These are phyloP conservation scores for Phytophthora crassamura DNA, from an alignment of 352 stramenopile genomes.

Conservation along the genomic window DNA sequence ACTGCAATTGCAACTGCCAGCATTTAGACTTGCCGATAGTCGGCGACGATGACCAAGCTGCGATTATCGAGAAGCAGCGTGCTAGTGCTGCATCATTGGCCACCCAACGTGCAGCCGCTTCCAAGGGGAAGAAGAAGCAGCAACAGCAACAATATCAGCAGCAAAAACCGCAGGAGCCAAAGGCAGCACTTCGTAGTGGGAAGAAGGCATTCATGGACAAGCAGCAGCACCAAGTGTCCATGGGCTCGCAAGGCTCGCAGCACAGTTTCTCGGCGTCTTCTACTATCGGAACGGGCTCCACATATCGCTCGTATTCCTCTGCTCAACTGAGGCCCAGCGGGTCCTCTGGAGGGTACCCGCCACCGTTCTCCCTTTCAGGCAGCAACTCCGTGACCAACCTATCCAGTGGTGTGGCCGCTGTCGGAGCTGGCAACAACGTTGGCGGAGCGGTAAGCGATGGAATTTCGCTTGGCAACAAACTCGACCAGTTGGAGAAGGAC, in stretches of 20 bases:
- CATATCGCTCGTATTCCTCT: slow-evolving; percentile 41
- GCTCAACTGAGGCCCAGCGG: slow-evolving; percentile 41
- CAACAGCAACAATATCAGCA: slow-evolving; percentile 31
- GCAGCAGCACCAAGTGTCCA: slow-evolving; percentile 28
- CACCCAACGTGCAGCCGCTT: slow-evolving; percentile 27
- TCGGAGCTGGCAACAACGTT: slow-evolving; percentile 24
- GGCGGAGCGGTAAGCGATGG: slow-evolving; percentile 27
- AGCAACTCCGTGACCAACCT: slow-evolving; percentile 42
- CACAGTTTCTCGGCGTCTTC: slow-evolving; percentile 47
- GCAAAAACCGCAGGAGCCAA: slow-evolving; percentile 31
- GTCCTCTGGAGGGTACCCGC: slow-evolving; percentile 33
- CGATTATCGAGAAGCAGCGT: slow-evolving; percentile 48
- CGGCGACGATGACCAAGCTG: slow-evolving; percentile 55
- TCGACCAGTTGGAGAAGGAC: slow-evolving; percentile 81
- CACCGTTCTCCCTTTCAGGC: slow-evolving; percentile 47
- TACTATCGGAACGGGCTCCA: slow-evolving; percentile 36
- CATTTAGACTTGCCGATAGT: slow-evolving; percentile 74
- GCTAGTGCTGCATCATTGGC: slow-evolving; percentile 31
- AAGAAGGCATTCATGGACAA: slow-evolving; percentile 42
- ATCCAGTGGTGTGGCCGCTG: slow-evolving; percentile 5
- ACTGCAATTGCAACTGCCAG: slow-evolving; percentile 94
- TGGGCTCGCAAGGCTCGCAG: slow-evolving; percentile 32
- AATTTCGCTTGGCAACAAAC: slow-evolving; percentile 67
- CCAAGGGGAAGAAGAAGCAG: slow-evolving; percentile 40
- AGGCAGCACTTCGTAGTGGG: slow-evolving; percentile 21